phyloP scores from a whole-genome alignment of 1,139 yeast genomes.

The Insectozyma bohioensis region DNA sequence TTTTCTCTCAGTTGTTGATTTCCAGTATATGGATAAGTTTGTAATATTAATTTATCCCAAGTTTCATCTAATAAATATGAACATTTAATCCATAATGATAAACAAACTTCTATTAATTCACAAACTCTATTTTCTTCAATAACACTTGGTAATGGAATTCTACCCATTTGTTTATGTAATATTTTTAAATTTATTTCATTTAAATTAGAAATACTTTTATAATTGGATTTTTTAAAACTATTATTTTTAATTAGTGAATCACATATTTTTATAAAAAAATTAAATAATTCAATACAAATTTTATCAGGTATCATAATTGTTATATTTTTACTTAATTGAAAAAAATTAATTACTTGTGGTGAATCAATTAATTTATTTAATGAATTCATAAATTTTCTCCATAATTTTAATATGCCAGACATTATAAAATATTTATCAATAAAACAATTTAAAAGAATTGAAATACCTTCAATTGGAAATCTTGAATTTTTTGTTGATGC shows the following conservation, averaged over 20 bases:
- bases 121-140: slow-evolving; percentile 24
- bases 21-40: slow-evolving; percentile 43
- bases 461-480: slow-evolving; percentile 24
- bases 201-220: slow-evolving; percentile 4
- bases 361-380: slow-evolving; percentile 2
- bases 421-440: slow-evolving; percentile 13
- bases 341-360: slow-evolving; percentile 5
- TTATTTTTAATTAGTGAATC: neutral
- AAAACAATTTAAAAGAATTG: slow-evolving; percentile 16
- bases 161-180: slow-evolving; percentile 33
- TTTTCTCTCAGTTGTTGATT: slow-evolving; percentile 37
- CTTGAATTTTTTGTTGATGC: slow-evolving; percentile 14
- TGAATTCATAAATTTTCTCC: slow-evolving; percentile 12
- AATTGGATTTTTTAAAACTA: neutral
- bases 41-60: slow-evolving; percentile 41
- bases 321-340: slow-evolving; percentile 6
- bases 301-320: slow-evolving; percentile 7
- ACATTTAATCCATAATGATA: slow-evolving; percentile 31
- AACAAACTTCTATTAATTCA: slow-evolving; percentile 25
- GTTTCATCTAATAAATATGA: slow-evolving; percentile 22
- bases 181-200: slow-evolving; percentile 9
- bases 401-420: slow-evolving; percentile 21
- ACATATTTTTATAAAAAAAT: slow-evolving; percentile 6
- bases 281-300: slow-evolving; percentile 7
- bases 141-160: slow-evolving; percentile 31